Conservation (phyloP, 306 rosid species). For the Senna siamea region DNA sequence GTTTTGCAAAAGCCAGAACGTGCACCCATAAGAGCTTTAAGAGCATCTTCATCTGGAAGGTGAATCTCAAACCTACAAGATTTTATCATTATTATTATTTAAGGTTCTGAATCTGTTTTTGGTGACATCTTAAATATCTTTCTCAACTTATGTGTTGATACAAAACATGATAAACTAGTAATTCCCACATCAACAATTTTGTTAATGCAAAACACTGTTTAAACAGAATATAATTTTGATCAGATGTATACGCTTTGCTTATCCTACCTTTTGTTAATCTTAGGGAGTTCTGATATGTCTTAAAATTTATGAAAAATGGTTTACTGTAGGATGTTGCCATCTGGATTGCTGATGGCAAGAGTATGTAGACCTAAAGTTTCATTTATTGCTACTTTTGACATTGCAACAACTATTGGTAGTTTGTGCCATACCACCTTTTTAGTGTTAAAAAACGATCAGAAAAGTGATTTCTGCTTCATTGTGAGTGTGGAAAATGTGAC, state of each 20-base stretch:
- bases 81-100: slow-evolving; percentile 21
- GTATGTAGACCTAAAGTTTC: slow-evolving; percentile 28
- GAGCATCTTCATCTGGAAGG: slow-evolving; percentile 99
- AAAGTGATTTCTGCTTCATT: background rate
- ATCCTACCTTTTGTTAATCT: slow-evolving; percentile 24
- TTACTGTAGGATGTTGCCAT: slow-evolving; percentile 16
- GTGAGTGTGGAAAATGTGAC: background rate
- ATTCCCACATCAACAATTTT: slow-evolving; percentile 3
- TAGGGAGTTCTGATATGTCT: slow-evolving; percentile 6
- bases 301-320: background rate
- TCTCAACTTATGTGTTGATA: slow-evolving; percentile 25
- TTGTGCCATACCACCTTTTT: background rate
- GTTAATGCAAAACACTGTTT: slow-evolving; percentile 10
- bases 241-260: background rate
- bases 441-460: background rate
- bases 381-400: background rate
- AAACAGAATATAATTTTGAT: slow-evolving; percentile 1
- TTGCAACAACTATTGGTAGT: slow-evolving; percentile 6
- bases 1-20: slow-evolving; percentile 98
- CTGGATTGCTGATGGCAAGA: slow-evolving; percentile 26
- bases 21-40: slow-evolving; percentile 92
- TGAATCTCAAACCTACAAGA: slow-evolving; percentile 44
- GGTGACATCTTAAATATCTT: slow-evolving; percentile 21
- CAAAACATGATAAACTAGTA: slow-evolving; percentile 19
- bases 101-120: slow-evolving; percentile 28